These are phyloP conservation scores for Pichia sp. DNA, from an alignment of 1,139 yeast species.

Conservation along the genomic window DNA sequence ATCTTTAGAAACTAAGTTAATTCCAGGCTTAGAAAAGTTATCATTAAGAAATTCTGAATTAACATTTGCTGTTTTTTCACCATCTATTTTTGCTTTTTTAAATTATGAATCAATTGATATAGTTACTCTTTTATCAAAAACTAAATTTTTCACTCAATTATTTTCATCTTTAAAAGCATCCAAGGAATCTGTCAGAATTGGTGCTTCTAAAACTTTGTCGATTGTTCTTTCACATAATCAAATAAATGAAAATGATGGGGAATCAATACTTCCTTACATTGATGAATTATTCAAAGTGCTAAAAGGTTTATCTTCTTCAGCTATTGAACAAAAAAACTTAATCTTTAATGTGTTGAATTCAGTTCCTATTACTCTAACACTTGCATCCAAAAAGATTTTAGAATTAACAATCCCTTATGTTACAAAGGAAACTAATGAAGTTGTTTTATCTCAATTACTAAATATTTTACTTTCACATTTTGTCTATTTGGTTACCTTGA, in stretches of 20 bases:
- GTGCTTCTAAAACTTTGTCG: slow-evolving; percentile 42
- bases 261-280: slow-evolving; percentile 31
- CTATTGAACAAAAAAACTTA: slow-evolving; percentile 51
- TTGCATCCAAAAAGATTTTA: slow-evolving; percentile 35
- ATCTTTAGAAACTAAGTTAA: slow-evolving; percentile 37
- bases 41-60: slow-evolving; percentile 77
- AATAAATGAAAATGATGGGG: slow-evolving; percentile 14
- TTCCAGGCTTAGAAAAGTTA: slow-evolving; percentile 69
- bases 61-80: slow-evolving; percentile 49
- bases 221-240: slow-evolving; percentile 22
- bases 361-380: slow-evolving; percentile 26
- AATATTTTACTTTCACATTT: slow-evolving; percentile 44
- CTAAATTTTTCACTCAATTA: slow-evolving; percentile 52
- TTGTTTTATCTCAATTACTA: slow-evolving; percentile 46
- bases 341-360: slow-evolving; percentile 37
- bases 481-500: slow-evolving; percentile 20
- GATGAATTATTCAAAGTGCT: slow-evolving; percentile 53
- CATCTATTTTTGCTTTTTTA: slow-evolving; percentile 40
- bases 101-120: slow-evolving; percentile 32
- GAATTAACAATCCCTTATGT: slow-evolving; percentile 44
- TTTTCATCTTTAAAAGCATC: slow-evolving; percentile 64
- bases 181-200: slow-evolving; percentile 55
- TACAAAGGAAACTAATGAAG: slow-evolving; percentile 71
- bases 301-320: slow-evolving; percentile 53
- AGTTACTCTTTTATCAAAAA: slow-evolving; percentile 32